phyloP scores from a whole-genome alignment of 2,329 filamentous ascomycete species.

The Trichoderma simmonsii region DNA sequence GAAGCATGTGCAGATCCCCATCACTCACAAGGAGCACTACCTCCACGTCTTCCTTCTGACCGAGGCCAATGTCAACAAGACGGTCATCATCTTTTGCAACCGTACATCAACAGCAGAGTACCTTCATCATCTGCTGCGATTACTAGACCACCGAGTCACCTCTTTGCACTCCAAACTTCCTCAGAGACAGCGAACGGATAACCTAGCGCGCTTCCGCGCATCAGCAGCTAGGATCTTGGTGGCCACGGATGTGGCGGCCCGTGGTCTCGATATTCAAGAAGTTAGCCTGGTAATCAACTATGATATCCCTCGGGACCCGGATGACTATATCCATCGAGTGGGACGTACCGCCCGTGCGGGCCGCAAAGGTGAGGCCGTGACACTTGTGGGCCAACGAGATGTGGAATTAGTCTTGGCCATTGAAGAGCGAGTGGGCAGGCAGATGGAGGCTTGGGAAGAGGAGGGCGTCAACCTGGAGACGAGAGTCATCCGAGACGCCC shows the following conservation, averaged over 20 bases:
- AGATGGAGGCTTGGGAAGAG: slow-evolving; percentile 83
- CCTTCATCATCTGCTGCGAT: slow-evolving; percentile 80
- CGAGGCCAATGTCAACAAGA: slow-evolving; percentile 68
- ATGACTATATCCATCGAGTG: slow-evolving; percentile 96
- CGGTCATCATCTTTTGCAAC: slow-evolving; percentile 92
- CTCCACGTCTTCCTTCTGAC: slow-evolving; percentile 86
- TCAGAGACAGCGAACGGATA: slow-evolving; percentile 80
- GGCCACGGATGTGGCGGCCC: slow-evolving; percentile 89
- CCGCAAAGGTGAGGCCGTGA: slow-evolving; percentile 75
- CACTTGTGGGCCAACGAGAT: slow-evolving; percentile 88
- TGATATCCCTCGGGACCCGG: slow-evolving; percentile 91
- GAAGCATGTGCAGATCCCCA: slow-evolving; percentile 80
- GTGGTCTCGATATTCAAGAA: slow-evolving; percentile 92
- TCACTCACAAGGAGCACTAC: slow-evolving; percentile 93
- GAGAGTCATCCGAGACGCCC: slow-evolving; percentile 74
- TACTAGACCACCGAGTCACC: slow-evolving; percentile 86
- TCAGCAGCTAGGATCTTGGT: slow-evolving; percentile 85
- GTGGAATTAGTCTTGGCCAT: slow-evolving; percentile 89
- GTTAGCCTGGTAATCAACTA: slow-evolving; percentile 91
- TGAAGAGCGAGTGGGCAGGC: slow-evolving; percentile 72
- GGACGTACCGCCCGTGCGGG: slow-evolving; percentile 94
- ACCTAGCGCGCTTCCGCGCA: slow-evolving; percentile 88
- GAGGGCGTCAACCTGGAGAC: slow-evolving; percentile 94
- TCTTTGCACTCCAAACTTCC: slow-evolving; percentile 84
- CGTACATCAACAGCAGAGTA: slow-evolving; percentile 83